Base-by-base conservation (phyloP, 306 rosid species). In the Begonia fuchsioides region DNA sequence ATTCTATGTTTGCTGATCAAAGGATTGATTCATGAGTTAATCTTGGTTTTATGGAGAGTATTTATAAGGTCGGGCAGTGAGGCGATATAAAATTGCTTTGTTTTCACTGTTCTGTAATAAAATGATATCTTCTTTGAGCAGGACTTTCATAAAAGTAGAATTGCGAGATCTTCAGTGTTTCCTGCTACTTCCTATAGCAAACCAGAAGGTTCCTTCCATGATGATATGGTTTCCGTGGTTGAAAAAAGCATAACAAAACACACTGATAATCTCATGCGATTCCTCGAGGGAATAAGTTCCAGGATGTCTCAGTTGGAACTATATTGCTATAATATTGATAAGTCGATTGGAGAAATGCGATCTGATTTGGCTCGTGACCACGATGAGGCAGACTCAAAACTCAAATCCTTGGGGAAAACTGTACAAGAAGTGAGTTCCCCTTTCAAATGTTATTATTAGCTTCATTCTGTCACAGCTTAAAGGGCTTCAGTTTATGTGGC, bases 301-400 rank as follows among this genome's bases (percentile, higher is more conserved):
- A 71, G 96, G 68, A 65, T 87, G 53, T 87, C 96, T 11, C 82
- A 87, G 67, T 62, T 87, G 77, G 96, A 87, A 61, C 57, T 87
- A 39, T 83, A 82, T 65, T 87, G 96, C 70, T 87, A 87, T 70
- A 87, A 82, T 72, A 70, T 87, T 45, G 96, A 87, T 58, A 87
- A 82, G 47, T 82, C 96, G 20, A 81, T 87, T 47, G 85, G 87
- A 60, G 96, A 83, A 81, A 80, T 87, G 94, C 76, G 92, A 45
- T 77, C 87, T 12, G 92, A 87, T 54, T 58, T 87, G 39, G 60
- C 55, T 40, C 84, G 72, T 61, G 84, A 87, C 52, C 83, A 80
- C 45, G 94, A 63, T 58, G 96, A 82, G 57, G 68, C 82, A 4
- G 96, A 87, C 58, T 59, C 62, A 3, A 87, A 79, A 65, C 86